Evolutionary conservation across 2,329 filamentous ascomycete genomes (phyloP).

Genomic region (Dothistroma septosporum): DNA sequence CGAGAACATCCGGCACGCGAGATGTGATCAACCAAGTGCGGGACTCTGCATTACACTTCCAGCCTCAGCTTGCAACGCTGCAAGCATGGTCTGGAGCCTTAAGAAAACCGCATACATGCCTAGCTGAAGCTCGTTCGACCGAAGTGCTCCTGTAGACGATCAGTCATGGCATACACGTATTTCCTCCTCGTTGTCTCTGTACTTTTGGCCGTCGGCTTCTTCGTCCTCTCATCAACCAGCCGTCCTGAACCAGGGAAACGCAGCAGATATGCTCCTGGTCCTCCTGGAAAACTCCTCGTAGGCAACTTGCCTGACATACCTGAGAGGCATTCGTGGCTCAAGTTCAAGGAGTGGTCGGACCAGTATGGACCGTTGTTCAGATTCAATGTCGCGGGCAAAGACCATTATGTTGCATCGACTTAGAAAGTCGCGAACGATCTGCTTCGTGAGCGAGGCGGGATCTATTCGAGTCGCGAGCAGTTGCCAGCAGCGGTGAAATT

Average conservation of each 20-base stretch:
- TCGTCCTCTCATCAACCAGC: neutral
- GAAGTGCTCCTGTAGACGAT: neutral
- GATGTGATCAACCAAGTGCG: no score
- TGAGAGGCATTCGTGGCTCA: constrained; percentile 39
- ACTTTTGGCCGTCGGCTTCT: neutral
- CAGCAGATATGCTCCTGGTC: constrained; percentile 10
- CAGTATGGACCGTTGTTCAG: constrained; percentile 42
- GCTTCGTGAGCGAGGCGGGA: constrained; percentile 39
- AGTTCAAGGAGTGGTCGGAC: constrained; percentile 39
- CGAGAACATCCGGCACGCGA: neutral
- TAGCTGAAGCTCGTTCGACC: neutral
- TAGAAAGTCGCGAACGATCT: constrained; percentile 43
- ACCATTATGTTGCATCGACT: constrained; percentile 38
- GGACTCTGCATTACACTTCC: neutral
- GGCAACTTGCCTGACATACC: constrained; percentile 39
- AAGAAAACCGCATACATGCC: neutral
- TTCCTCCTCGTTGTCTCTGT: neutral
- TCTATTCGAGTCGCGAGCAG: constrained; percentile 39
- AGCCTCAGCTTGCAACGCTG: neutral
- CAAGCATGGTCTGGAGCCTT: no score
- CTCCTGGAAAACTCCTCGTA: constrained; percentile 25
- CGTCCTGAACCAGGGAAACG: neutral
- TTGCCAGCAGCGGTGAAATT: constrained; percentile 37
- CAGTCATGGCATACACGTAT: neutral
- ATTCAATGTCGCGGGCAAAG: constrained; percentile 42